These are phyloP conservation scores for Calocera cornea DNA, from an alignment of 768 basidiomycete species.

Conservation along the genomic window DNA sequence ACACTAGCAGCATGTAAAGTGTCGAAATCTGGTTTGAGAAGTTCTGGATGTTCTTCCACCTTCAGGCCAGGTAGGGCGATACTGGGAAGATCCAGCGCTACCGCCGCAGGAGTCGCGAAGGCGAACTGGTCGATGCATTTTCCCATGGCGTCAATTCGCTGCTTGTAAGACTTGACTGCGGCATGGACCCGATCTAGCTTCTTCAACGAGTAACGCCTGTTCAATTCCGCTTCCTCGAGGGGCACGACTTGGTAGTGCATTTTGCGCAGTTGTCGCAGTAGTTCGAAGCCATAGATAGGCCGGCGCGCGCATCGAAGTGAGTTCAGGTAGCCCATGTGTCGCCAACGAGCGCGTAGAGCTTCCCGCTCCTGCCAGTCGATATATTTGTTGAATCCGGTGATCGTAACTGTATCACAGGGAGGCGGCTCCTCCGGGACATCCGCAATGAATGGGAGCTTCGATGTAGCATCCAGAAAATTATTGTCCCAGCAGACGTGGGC, in stretches of 20 bases:
- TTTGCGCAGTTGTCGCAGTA: constrained; percentile 21
- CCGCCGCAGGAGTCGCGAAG: constrained; percentile 64
- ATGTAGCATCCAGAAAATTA: constrained; percentile 44
- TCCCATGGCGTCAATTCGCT: constrained; percentile 43
- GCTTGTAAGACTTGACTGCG: constrained; percentile 49
- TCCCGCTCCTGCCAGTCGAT: constrained; percentile 35
- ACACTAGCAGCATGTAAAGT: constrained; percentile 59
- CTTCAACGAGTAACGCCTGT: constrained; percentile 3
- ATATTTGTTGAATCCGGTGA: constrained; percentile 51
- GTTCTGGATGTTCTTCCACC: constrained; percentile 18
- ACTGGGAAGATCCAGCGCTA: constrained; percentile 58
- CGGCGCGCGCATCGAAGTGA: constrained; percentile 42
- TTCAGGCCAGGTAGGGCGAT: constrained; percentile 40
- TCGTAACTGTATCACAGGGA: constrained; percentile 58
- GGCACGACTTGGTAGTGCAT: constrained; percentile 13
- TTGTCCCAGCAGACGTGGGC: constrained; percentile 41
- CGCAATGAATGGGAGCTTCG: constrained; percentile 37
- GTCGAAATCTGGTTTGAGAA: constrained; percentile 42
- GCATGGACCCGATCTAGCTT: constrained; percentile 31
- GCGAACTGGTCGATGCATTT: constrained; percentile 53
- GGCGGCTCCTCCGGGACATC: constrained; percentile 52
- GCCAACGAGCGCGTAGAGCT: constrained; percentile 46
- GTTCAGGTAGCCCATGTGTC: constrained; percentile 62
- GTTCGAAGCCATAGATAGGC: constrained; percentile 27
- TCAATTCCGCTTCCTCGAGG: neutral